These are phyloP conservation scores for Aurinia saxatilis DNA, from an alignment of 345 rosid genomes.

Conservation along the genomic window DNA sequence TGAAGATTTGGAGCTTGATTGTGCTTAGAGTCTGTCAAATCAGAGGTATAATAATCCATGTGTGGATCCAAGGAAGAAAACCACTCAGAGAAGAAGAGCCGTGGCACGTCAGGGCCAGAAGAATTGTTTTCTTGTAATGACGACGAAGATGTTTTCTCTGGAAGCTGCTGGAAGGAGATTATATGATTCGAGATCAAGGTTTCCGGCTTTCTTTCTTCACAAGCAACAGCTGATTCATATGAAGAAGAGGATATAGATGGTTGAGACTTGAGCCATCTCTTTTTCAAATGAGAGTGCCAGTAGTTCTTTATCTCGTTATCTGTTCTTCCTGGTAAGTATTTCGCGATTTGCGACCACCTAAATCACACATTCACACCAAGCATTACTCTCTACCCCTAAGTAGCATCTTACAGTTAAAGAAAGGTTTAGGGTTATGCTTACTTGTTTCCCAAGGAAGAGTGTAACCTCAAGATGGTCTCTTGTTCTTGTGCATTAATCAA, in stretches of 20 bases:
- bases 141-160: constrained; percentile 22
- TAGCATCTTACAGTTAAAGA: background rate
- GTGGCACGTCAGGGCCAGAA: constrained; percentile 31
- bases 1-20: constrained; percentile 16
- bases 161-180: constrained; percentile 21
- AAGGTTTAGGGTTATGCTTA: constrained; percentile 27
- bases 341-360: constrained; percentile 91
- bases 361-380: background rate
- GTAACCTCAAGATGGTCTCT: constrained; percentile 55
- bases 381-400: background rate
- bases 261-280: constrained; percentile 34
- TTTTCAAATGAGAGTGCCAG: constrained; percentile 89
- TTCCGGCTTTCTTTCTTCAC: constrained; percentile 17
- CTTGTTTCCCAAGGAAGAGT: constrained; percentile 84
- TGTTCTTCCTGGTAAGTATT: constrained; percentile 81
- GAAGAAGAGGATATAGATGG: constrained; percentile 23
- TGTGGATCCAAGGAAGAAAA: constrained; percentile 32
- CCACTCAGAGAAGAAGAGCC: constrained; percentile 70
- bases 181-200: constrained; percentile 23
- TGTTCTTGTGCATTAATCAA: constrained; percentile 57
- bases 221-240: constrained; percentile 14
- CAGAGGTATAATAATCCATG: constrained; percentile 1
- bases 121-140: constrained; percentile 14
- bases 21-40: constrained; percentile 12
- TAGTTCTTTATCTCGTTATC: constrained; percentile 91